These are phyloP conservation scores for Datisca glomerata DNA, from an alignment of 306 rosid genomes.

Conservation along the genomic window DNA sequence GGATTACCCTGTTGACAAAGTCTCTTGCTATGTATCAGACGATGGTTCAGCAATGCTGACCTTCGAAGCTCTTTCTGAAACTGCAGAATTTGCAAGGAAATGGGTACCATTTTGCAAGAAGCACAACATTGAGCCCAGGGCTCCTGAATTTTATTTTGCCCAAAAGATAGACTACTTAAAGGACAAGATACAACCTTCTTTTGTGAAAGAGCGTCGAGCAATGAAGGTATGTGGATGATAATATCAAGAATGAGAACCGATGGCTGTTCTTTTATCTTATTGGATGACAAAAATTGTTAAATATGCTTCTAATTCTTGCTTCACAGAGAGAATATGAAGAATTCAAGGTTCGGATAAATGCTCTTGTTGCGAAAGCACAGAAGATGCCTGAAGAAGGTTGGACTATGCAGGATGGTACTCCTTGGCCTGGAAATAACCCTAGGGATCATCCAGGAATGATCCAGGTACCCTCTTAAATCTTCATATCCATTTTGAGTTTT, in stretches of 20 bases:
- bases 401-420: slow-evolving; percentile 99
- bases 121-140: slow-evolving; percentile 91
- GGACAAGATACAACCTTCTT: slow-evolving; percentile 96
- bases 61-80: slow-evolving; percentile 93
- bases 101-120: slow-evolving; percentile 99
- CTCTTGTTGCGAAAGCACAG: slow-evolving; percentile 91
- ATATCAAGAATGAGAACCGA: too few species aligned
- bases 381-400: slow-evolving; percentile 99
- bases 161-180: slow-evolving; percentile 96
- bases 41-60: slow-evolving; percentile 99
- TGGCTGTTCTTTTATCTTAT: not conserved
- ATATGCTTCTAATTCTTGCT: slow-evolving; percentile 17
- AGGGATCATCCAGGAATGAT: slow-evolving; percentile 99
- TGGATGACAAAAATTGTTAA: not conserved
- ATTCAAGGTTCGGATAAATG: slow-evolving; percentile 84
- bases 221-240: slow-evolving; percentile 56
- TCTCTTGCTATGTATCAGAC: slow-evolving; percentile 96
- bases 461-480: slow-evolving; percentile 41
- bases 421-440: slow-evolving; percentile 98
- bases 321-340: slow-evolving; percentile 97
- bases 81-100: slow-evolving; percentile 95
- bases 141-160: slow-evolving; percentile 91
- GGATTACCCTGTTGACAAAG: slow-evolving; percentile 99
- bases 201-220: slow-evolving; percentile 94
- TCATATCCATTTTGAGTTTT: slow-evolving; percentile 7